Percentiles rank a stretch among this genome's conserved stretches.
Conservation (phyloP, 2,329 filamentous ascomycete genomes). For the Albophoma yamanashiensis region DNA sequence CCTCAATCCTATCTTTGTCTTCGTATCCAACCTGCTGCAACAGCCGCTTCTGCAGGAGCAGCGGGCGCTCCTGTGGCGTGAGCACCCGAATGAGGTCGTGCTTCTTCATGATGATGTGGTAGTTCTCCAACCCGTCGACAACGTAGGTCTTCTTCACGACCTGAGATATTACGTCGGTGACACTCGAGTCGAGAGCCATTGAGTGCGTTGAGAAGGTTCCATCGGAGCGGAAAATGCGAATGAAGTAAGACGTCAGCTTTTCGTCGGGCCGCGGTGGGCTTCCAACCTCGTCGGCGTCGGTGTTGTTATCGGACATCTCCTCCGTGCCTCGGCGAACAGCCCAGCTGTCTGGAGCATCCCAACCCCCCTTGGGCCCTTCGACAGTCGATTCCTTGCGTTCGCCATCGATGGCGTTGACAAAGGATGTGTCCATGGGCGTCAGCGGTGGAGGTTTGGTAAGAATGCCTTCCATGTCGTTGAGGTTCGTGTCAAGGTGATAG, state of each 20-base stretch:
- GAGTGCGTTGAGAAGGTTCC: slow-evolving; percentile 91
- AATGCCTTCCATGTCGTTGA: slow-evolving; percentile 87
- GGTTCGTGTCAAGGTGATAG: slow-evolving; percentile 76
- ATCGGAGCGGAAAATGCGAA: slow-evolving; percentile 89
- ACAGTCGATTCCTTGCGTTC: slow-evolving; percentile 26
- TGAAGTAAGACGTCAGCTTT: slow-evolving; percentile 71
- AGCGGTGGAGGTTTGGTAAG: slow-evolving; percentile 59
- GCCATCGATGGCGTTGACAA: slow-evolving; percentile 32
- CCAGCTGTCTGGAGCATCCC: slow-evolving; percentile 97
- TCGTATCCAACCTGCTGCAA: slow-evolving; percentile 89
- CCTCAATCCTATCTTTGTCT: slow-evolving; percentile 76
- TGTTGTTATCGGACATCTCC: slow-evolving; percentile 44
- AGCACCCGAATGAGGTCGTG: slow-evolving; percentile 82
- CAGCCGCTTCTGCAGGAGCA: slow-evolving; percentile 84
- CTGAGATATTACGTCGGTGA: slow-evolving; percentile 78
- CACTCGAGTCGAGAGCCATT: slow-evolving; percentile 71
- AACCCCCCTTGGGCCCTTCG: slow-evolving; percentile 45
- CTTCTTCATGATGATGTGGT: slow-evolving; percentile 90
- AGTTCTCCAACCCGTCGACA: slow-evolving; percentile 83
- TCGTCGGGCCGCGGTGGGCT: slow-evolving; percentile 61
- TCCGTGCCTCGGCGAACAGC: slow-evolving; percentile 68
- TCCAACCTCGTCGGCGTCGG: slow-evolving; percentile 58
- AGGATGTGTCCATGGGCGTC: slow-evolving; percentile 56
- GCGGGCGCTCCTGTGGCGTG: slow-evolving; percentile 64
- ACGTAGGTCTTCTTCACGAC: slow-evolving; percentile 91